Percentiles rank a stretch among this genome's conserved stretches.
phyloP scores from a whole-genome alignment of 1,139 yeast species.

The Saccharomyces hybrid region DNA sequence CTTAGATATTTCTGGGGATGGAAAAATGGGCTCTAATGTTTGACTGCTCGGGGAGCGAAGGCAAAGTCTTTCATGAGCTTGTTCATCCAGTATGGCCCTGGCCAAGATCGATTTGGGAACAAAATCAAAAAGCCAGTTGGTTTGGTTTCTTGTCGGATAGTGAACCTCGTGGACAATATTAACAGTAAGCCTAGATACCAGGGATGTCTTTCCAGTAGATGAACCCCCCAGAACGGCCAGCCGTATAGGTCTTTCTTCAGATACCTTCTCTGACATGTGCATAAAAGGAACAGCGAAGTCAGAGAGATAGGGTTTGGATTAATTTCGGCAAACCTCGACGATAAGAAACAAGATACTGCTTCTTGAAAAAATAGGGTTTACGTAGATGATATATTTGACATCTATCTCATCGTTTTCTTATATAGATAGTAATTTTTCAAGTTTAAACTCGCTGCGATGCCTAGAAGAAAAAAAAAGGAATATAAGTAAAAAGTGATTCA shows the following conservation, averaged over 20 bases:
- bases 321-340: not conserved
- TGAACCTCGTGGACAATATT: constrained; percentile 40
- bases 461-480: not conserved
- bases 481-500: not conserved
- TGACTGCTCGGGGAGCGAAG: constrained; percentile 29
- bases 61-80: constrained; percentile 30
- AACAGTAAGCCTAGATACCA: constrained; percentile 44
- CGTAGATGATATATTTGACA: too few relatives aligned
- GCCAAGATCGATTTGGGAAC: constrained; percentile 38
- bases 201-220: constrained; percentile 37
- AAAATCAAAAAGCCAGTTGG: constrained; percentile 50
- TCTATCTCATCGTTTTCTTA: not conserved
- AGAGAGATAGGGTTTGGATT: too few relatives aligned
- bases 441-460: not conserved
- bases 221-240: constrained; percentile 32
- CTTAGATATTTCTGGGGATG: constrained; percentile 26
- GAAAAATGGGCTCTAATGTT: constrained; percentile 26
- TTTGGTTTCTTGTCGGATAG: constrained; percentile 57
- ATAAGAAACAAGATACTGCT: not conserved
- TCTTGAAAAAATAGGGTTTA: not conserved
- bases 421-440: not conserved
- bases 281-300: not conserved
- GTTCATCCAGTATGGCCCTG: constrained; percentile 44
- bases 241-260: constrained; percentile 28
- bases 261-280: constrained; percentile 5